Evolutionary conservation across 129 eudicot genomes (phyloP).

Genomic region (Deinandra increscens): DNA sequence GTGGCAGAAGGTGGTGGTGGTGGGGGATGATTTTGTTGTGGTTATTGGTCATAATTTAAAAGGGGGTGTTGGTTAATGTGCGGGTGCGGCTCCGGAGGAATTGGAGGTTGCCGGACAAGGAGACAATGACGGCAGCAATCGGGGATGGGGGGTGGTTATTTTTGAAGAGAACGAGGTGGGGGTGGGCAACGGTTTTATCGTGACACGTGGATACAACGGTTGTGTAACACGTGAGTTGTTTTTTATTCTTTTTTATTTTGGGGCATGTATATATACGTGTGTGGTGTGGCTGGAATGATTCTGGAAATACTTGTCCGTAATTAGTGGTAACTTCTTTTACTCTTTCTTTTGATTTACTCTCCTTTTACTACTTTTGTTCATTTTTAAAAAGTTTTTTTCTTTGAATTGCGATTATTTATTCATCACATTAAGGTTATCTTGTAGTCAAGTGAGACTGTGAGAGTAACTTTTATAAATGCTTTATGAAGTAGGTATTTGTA

Average conservation of each 20-base stretch:
- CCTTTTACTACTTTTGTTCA: background rate
- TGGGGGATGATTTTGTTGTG: conserved; percentile 19
- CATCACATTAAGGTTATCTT: too few relatives aligned
- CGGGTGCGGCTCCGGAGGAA: conserved; percentile 41
- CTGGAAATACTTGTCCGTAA: background rate
- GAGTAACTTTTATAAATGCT: too few relatives aligned
- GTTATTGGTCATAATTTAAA: conserved; percentile 21
- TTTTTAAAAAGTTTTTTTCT: too few relatives aligned
- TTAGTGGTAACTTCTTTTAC: conserved; percentile 25
- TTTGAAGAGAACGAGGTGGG: conserved; percentile 27
- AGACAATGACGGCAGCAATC: conserved; percentile 14
- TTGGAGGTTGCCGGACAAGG: conserved; percentile 27
- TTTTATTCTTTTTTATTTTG: background rate
- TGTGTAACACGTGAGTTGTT: conserved; percentile 16
- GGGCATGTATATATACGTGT: too few relatives aligned
- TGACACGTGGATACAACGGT: conserved; percentile 23
- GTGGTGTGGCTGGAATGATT: too few relatives aligned
- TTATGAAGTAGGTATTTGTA: too few relatives aligned
- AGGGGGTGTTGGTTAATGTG: background rate
- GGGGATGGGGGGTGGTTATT: conserved; percentile 8
- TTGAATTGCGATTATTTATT: too few relatives aligned
- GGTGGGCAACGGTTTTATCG: conserved; percentile 17
- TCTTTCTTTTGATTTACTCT: conserved; percentile 15
- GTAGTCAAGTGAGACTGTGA: too few relatives aligned
- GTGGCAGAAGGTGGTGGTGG: conserved; percentile 25